Evolutionary conservation across 352 stramenopile genomes (phyloP).

Genomic region (Pythium grandisporangium): DNA sequence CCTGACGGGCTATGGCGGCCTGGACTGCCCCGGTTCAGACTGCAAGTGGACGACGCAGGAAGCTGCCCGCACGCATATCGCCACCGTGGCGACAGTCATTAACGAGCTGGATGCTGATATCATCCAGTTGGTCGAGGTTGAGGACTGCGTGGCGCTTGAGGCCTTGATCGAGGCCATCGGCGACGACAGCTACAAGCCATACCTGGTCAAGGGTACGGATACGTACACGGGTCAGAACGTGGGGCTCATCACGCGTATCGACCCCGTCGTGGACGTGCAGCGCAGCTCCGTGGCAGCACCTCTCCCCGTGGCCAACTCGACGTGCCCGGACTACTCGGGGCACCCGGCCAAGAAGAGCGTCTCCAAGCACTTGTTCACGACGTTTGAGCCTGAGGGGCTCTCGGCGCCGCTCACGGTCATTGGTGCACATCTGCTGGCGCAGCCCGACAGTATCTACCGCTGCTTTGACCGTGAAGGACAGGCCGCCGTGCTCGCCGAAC

Average conservation of each 20-base stretch:
- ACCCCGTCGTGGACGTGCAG: slow-evolving; percentile 12
- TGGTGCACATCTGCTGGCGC: slow-evolving; percentile 35
- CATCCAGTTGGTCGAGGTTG: slow-evolving; percentile 20
- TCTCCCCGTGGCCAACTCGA: slow-evolving; percentile 13
- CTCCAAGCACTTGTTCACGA: slow-evolving; percentile 23
- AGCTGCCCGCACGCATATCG: slow-evolving; percentile 13
- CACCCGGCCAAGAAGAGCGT: slow-evolving; percentile 8
- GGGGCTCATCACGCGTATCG: slow-evolving; percentile 18
- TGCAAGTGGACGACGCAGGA: slow-evolving; percentile 14
- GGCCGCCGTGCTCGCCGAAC: slow-evolving; percentile 11
- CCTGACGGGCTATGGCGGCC: slow-evolving; percentile 8
- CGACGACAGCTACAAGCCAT: slow-evolving; percentile 19
- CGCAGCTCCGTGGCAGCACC: slow-evolving; percentile 2
- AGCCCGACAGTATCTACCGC: slow-evolving; percentile 9
- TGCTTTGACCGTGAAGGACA: slow-evolving; percentile 20
- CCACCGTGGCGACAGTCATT: slow-evolving; percentile 13
- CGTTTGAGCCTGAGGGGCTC: slow-evolving; percentile 14
- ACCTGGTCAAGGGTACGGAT: slow-evolving; percentile 19
- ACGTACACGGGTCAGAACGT: slow-evolving; percentile 19
- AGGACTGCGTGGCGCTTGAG: slow-evolving; percentile 11
- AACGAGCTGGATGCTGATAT: slow-evolving; percentile 18
- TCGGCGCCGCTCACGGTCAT: slow-evolving; percentile 20
- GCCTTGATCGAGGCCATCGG: slow-evolving; percentile 6
- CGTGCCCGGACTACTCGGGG: slow-evolving; percentile 6
- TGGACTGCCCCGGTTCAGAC: slow-evolving; percentile 9